Base-by-base conservation (phyloP, 371 early-diverging fungal genomes). In the Mucor velutinosus region DNA sequence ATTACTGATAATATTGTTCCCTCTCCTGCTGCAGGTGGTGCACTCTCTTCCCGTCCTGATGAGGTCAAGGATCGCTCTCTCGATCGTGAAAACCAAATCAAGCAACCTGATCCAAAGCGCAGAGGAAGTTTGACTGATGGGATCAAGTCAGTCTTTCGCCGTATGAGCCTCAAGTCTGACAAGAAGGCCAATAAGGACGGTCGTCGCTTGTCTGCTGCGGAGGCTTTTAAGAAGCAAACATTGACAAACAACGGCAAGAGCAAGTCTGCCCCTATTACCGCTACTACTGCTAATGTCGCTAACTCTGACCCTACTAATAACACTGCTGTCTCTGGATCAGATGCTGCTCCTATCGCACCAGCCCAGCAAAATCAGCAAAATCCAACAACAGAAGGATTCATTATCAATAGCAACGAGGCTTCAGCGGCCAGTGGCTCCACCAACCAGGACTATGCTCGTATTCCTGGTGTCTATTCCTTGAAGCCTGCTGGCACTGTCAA, bases 131-230 rank as follows among this genome's bases (percentile, higher is more conserved):
- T 47, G 2, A 49, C 49, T 15, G 62, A 45, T 3, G 62, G 49
- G 0, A 11, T 60, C 25, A 15, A 51, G 17, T 60, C 35, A 4
- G 66, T 56, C n/a, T 60, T 66, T 27, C 66, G 67, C 25, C 67
- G 67, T 37, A 15, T 62, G 8, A 49, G 33, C 14, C 21, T 39
- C 23, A 51, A 14, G 25, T 23, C 39, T 17, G 4, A 32, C 11
- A 49, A 49, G 47, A 30, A 47, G 14, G 12, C 0, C 19, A 1
- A 27, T 2, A 47, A 47, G 49, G 33, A 33, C 32, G 33, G 33
- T 1, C 61, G 62, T 45, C 61, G 62, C 6, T 4, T 67, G n/a
- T 67, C 67, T 56, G 67, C 53, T 33, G 67, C 67, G 1, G 67
- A 67, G 15, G 47, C 60, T 32, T 67, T 47, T 19, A 67, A 67